Percentiles rank a stretch among this genome's conserved stretches.
Evolutionary conservation across 139 green algal genomes (phyloP).

Genomic region (Closterium sp.): DNA sequence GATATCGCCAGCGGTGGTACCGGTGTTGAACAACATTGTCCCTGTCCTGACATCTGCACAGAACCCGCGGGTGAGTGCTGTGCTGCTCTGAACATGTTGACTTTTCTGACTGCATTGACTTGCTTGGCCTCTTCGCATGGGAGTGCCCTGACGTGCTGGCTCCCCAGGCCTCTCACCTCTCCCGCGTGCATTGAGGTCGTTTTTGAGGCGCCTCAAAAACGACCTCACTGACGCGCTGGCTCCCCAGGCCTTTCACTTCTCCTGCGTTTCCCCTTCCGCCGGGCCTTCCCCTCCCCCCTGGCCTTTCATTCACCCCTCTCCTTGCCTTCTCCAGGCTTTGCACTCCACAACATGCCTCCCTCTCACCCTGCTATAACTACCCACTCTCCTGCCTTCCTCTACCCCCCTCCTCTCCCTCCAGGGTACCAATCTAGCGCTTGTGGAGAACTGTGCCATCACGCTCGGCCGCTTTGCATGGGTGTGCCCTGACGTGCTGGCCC

Average conservation of each 20-base stretch:
- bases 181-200: too few relatives aligned
- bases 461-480: slow-evolving; percentile 77
- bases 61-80: not conserved
- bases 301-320: too few relatives aligned
- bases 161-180: too few relatives aligned
- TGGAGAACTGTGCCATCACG: slow-evolving; percentile 90
- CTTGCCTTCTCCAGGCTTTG: too few relatives aligned
- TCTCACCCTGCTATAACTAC: too few relatives aligned
- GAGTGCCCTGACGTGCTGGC: slow-evolving; percentile 67
- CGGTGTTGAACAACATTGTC: slow-evolving; percentile 61
- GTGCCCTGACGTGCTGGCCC: slow-evolving; percentile 71
- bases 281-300: slow-evolving; percentile 69
- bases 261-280: too few relatives aligned
- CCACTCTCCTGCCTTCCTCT: too few relatives aligned
- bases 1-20: slow-evolving; percentile 60
- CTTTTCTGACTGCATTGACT: not conserved
- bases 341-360: too few relatives aligned
- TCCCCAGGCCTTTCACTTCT: too few relatives aligned
- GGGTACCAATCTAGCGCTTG: slow-evolving; percentile 45
- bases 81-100: too few relatives aligned
- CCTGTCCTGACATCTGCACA: slow-evolving; percentile 58
- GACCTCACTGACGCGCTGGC: too few relatives aligned
- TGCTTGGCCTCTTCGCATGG: slow-evolving; percentile 65
- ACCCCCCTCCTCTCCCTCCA: slow-evolving; percentile 60
- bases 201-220: too few relatives aligned